Conservation (phyloP, 768 basidiomycete genomes). For the Atractiella rhizophila region DNA sequence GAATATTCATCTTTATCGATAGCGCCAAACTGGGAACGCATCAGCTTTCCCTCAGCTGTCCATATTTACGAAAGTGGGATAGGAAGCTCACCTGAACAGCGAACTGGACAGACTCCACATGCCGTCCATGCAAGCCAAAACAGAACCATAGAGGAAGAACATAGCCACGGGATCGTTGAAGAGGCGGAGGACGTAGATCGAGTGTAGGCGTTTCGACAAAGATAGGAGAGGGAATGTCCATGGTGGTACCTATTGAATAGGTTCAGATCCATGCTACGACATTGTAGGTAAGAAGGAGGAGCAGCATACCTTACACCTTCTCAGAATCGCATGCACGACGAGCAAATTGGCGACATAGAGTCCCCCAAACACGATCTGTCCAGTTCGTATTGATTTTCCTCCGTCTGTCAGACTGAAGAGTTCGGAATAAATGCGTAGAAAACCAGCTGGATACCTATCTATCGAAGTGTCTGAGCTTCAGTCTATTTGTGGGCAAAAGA, state of each 20-base stretch:
- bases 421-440: constrained; percentile 53
- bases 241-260: constrained; percentile 11
- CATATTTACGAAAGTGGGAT: background rate
- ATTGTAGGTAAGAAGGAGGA: constrained; percentile 27
- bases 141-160: constrained; percentile 31
- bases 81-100: constrained; percentile 40
- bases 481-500: constrained; percentile 13
- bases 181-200: constrained; percentile 65
- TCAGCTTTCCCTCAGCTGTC: background rate
- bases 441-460: constrained; percentile 75
- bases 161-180: constrained; percentile 73
- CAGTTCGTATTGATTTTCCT: constrained; percentile 31
- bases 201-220: constrained; percentile 78
- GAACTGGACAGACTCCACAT: constrained; percentile 38
- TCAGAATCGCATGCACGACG: constrained; percentile 15
- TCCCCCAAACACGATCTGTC: constrained; percentile 51
- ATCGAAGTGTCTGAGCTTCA: background rate
- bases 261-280: background rate
- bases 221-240: constrained; percentile 31
- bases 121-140: constrained; percentile 33
- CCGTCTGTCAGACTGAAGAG: constrained; percentile 39
- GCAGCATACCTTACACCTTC: constrained; percentile 34
- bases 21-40: constrained; percentile 36
- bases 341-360: constrained; percentile 47
- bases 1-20: constrained; percentile 80